phyloP scores from a whole-genome alignment of 2,329 filamentous ascomycete genomes.

The Rutstroemia sp. region DNA sequence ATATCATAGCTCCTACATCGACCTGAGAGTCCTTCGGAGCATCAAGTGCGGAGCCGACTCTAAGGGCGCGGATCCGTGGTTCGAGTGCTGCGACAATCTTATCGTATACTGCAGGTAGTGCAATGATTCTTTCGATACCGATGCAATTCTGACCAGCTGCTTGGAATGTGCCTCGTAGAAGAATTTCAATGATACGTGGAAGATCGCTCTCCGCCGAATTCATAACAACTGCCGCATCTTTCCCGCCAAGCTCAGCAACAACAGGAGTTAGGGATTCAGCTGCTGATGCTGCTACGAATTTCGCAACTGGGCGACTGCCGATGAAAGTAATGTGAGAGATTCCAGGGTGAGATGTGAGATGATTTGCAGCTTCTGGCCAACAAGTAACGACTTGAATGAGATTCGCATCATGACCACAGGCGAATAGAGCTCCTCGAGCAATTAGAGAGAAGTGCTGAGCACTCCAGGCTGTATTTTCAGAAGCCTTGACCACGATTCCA shows the following conservation, averaged over 20 bases:
- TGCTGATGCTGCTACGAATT: conserved; percentile 79
- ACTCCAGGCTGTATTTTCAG: conserved; percentile 94
- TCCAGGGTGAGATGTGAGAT: conserved; percentile 76
- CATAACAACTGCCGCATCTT: conserved; percentile 85
- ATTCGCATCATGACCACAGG: conserved; percentile 74
- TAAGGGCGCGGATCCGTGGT: conserved; percentile 65
- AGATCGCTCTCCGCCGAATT: conserved; percentile 63
- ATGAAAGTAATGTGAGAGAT: conserved; percentile 95
- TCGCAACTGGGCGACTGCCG: conserved; percentile 78
- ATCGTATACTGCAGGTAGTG: conserved; percentile 68
- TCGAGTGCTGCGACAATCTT: conserved; percentile 62
- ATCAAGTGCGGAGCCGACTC: conserved; percentile 64
- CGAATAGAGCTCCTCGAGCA: conserved; percentile 68
- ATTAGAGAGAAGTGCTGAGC: conserved; percentile 75
- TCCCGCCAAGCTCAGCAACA: conserved; percentile 87
- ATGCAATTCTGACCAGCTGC: conserved; percentile 96
- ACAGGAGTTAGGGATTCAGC: conserved; percentile 82
- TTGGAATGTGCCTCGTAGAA: conserved; percentile 91
- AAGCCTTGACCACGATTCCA: conserved; percentile 85
- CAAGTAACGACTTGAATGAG: conserved; percentile 81
- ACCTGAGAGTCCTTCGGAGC: conserved; percentile 40
- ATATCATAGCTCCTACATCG: conserved; percentile 89
- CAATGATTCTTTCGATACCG: conserved; percentile 89
- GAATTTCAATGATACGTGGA: conserved; percentile 66
- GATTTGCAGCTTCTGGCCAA: conserved; percentile 75